Evolutionary conservation across 1,284 basidiomycete species (phyloP).

Genomic region (Pascua guehoae): DNA sequence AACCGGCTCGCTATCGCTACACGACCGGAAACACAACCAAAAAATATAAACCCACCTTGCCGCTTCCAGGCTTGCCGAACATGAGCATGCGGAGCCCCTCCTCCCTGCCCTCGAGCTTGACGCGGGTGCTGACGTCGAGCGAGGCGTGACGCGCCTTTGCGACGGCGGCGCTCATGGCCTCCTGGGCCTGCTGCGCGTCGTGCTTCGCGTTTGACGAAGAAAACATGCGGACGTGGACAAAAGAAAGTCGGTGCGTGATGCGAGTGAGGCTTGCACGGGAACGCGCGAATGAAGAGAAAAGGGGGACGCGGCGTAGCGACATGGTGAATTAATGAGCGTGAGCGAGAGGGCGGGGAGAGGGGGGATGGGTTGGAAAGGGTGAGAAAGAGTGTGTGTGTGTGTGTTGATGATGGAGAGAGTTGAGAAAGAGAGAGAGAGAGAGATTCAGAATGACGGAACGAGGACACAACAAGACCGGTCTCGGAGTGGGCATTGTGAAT

Average conservation of each 20-base stretch:
- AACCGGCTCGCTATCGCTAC: no score
- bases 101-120: not conserved
- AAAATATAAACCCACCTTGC: constrained; percentile 34
- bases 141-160: no score
- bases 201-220: no score
- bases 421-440: not conserved
- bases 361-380: not conserved
- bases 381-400: not conserved
- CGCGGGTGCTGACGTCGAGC: no score
- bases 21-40: not conserved
- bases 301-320: not conserved
- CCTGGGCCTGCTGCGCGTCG: no score
- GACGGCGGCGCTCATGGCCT: no score
- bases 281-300: not conserved
- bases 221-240: no score
- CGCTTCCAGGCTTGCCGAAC: constrained; percentile 49
- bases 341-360: not conserved
- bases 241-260: no score
- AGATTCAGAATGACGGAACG: not conserved
- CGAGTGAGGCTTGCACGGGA: not conserved
- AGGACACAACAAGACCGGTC: not conserved
- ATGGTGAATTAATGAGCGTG: not conserved
- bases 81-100: constrained; percentile 41
- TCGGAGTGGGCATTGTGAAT: no score
- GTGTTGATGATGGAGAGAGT: no score